Evolutionary conservation across 1,139 yeast genomes (phyloP).

Genomic region (Yamadazyma mexicana): DNA sequence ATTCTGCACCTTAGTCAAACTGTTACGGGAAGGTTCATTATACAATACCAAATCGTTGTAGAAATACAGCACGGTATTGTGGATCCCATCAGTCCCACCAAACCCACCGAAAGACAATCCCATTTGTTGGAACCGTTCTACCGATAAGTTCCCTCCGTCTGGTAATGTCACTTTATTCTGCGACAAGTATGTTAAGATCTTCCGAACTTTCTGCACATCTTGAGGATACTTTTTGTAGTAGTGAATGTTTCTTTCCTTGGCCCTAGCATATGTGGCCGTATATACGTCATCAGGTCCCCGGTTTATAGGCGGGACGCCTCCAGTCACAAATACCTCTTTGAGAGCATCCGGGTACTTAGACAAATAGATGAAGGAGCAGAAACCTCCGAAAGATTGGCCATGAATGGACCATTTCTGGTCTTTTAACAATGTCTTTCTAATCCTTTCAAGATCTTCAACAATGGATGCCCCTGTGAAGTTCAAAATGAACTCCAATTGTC

Average conservation of each 20-base stretch:
- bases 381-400: constrained; percentile 64
- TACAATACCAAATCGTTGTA: constrained; percentile 33
- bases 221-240: constrained; percentile 50
- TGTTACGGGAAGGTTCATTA: constrained; percentile 36
- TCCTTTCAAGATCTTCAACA: constrained; percentile 48
- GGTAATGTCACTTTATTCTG: constrained; percentile 37
- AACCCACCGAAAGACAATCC: constrained; percentile 51
- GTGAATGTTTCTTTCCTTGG: constrained; percentile 47
- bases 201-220: constrained; percentile 38
- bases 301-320: constrained; percentile 57
- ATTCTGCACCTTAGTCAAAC: constrained; percentile 32
- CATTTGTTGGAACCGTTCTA: constrained; percentile 52
- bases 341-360: constrained; percentile 44
- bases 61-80: constrained; percentile 40
- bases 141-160: constrained; percentile 49
- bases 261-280: constrained; percentile 44
- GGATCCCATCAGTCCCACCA: constrained; percentile 52
- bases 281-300: constrained; percentile 47
- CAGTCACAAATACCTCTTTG: constrained; percentile 47
- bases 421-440: constrained; percentile 38
- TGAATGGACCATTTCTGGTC: constrained; percentile 46
- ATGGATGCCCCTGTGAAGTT: constrained; percentile 55
- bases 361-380: constrained; percentile 49
- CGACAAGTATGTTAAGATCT: constrained; percentile 36
- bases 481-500: constrained; percentile 37